Evolutionary conservation across 2,329 filamentous ascomycete species (phyloP), one percentile per base, ranked within the genome.

Genomic region (Falciphora oryzae): DNA sequence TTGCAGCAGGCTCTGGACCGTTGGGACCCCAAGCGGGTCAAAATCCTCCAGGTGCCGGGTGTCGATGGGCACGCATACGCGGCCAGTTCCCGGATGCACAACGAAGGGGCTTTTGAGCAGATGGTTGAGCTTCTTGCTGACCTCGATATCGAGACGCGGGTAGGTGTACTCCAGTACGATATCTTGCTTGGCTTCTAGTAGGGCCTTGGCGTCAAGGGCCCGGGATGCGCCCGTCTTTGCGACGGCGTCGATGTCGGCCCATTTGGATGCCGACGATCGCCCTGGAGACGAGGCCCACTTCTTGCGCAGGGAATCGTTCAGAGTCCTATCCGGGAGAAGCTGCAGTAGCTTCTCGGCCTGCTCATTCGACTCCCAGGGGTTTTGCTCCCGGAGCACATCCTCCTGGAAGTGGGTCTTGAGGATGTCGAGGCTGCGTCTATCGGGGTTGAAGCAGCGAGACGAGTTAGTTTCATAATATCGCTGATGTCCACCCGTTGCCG

Each of bases 161-260:
- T 99, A 99, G 8, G 95, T 97, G 78, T 99, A 98, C 78, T 99
- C 95, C 35, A 99, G 85, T 4, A 98, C 89, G 67, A 99, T 91
- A 73, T 98, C 95, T 75, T 97, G 93, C 78, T 97, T 98, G 28
- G 93, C 92, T 71, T 97, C 92, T 11, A 90, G 84, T 16, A 99
- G 83, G 2, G 89, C 86, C 67, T 84, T 86, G 0, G 87, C 76
- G 69, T 95, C 89, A n/a, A 97, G 83, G 13, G 83, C 82, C 72
- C 87, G 89, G 73, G 87, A 87, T 32, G 86, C 86, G 44, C 91
- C 90, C 0, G 88, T 86, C 76, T 92, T 91, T 60, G 94, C 95
- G 16, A 97, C 76, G 1, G 87, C 81, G 74, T 98, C 92, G 71
- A 99, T 98, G 74, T 98, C 95, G 31, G 91, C 86, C 95, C 95